Conservation (phyloP, 768 basidiomycete species). For the Lactarius evosmus region DNA sequence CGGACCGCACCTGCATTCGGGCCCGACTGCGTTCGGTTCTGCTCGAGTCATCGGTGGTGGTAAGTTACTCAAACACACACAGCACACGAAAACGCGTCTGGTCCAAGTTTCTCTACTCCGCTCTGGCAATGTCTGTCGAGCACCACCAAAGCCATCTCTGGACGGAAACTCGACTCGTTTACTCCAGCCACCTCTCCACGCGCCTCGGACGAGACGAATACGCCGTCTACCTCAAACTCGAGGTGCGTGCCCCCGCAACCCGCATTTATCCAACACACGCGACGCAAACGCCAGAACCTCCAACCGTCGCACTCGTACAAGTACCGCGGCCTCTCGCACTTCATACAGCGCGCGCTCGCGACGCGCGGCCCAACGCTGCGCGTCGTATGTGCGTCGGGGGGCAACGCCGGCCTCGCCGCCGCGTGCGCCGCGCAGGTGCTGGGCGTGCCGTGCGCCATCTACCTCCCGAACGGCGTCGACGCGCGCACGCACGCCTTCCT, state of each 20-base stretch:
- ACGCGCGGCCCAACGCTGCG: constrained; percentile 54
- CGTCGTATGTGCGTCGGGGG: constrained; percentile 67
- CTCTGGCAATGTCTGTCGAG: not conserved
- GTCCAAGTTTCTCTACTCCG: not conserved
- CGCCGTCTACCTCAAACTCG: constrained; percentile 20
- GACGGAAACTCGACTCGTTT: constrained; percentile 18
- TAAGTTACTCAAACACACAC: not conserved
- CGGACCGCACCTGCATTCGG: not conserved
- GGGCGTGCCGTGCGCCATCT: constrained; percentile 61
- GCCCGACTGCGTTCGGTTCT: not conserved
- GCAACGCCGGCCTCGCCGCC: constrained; percentile 77
- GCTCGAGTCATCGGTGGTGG: not conserved
- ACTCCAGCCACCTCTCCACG: constrained; percentile 15
- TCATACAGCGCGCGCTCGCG: constrained; percentile 50
- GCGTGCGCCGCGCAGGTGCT: constrained; percentile 59
- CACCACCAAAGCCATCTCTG: constrained; percentile 9
- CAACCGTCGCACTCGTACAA: constrained; percentile 79
- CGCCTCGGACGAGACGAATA: constrained; percentile 10
- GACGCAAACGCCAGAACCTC: constrained; percentile 49
- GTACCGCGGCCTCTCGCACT: constrained; percentile 64
- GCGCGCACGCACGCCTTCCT: constrained; percentile 50
- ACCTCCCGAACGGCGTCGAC: constrained; percentile 54
- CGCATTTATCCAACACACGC: not conserved
- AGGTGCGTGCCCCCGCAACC: not conserved
- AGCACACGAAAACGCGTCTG: not conserved